A percentile compares a stretch with the other conserved stretches of the same genome.
Evolutionary conservation across 768 basidiomycete genomes (phyloP).

Genomic region (Xerocomellus intermedius): DNA sequence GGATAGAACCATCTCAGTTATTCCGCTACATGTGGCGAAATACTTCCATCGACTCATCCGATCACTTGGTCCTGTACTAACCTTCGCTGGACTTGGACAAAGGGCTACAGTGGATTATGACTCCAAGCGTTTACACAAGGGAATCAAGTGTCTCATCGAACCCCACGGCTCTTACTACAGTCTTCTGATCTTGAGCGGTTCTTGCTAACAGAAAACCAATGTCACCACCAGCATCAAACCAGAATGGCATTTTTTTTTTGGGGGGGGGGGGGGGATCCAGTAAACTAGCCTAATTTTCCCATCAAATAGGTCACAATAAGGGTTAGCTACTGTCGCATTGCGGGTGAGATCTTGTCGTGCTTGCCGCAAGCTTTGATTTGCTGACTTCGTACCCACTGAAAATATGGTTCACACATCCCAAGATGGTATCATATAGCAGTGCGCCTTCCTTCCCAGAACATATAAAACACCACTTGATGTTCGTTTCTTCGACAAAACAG

Average conservation of each 20-base stretch:
- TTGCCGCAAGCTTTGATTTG: background rate
- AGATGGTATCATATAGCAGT: background rate
- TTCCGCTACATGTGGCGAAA: background rate
- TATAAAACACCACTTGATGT: background rate
- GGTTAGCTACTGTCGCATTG: background rate
- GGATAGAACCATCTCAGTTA: background rate
- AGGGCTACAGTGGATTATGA: background rate
- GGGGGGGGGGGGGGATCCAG: too few relatives aligned
- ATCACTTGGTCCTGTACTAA: too few relatives aligned
- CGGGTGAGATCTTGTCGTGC: background rate
- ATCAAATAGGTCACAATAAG: background rate
- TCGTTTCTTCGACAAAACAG: background rate
- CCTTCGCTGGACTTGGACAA: background rate
- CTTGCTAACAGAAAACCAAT: background rate
- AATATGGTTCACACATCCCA: background rate
- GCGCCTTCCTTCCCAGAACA: background rate
- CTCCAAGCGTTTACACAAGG: background rate
- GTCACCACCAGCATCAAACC: too few relatives aligned
- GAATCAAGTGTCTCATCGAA: background rate
- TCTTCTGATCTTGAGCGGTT: too few relatives aligned
- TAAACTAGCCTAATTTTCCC: background rate
- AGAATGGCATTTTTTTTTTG: background rate
- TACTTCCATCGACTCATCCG: too few relatives aligned
- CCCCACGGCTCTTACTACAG: too few relatives aligned
- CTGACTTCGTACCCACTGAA: background rate